Conservation (phyloP, 2,329 filamentous ascomycete species). For the Ophiosphaerella narmari region DNA sequence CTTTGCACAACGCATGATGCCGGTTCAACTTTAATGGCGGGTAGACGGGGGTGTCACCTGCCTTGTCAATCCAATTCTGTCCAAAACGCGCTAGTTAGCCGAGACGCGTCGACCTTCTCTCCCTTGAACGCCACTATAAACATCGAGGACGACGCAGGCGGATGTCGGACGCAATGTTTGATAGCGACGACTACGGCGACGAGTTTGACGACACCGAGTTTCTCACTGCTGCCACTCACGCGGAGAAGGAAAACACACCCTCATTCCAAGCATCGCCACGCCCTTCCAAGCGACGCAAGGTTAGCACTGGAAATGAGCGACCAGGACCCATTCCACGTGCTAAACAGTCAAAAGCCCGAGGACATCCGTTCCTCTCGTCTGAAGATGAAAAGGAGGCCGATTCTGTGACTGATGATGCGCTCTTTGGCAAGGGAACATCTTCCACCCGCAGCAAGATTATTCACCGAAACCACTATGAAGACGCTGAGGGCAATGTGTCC, state of each 20-base stretch:
- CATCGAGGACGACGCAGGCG: constrained; percentile 11
- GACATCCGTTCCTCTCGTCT: constrained; percentile 30
- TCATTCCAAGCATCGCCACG: constrained; percentile 42
- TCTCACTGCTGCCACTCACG: constrained; percentile 63
- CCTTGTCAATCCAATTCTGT: constrained; percentile 19
- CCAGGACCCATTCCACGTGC: constrained; percentile 26
- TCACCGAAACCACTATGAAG: constrained; percentile 12
- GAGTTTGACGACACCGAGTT: constrained; percentile 69
- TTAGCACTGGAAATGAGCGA: constrained; percentile 31
- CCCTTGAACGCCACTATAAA: constrained; percentile 18
- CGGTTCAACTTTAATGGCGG: constrained; percentile 23
- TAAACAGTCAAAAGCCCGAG: constrained; percentile 17
- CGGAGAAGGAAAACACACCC: constrained; percentile 38
- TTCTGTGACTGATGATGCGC: constrained; percentile 10
- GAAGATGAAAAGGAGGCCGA: constrained; percentile 18
- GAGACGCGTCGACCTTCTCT: constrained; percentile 27
- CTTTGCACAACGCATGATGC: constrained; percentile 7
- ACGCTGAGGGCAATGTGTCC: constrained; percentile 15
- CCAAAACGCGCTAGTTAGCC: constrained; percentile 29
- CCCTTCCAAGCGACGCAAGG: constrained; percentile 44
- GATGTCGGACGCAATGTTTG: constrained; percentile 22
- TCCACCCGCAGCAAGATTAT: constrained; percentile 19
- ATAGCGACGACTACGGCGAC: constrained; percentile 65
- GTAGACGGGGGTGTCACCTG: constrained; percentile 20
- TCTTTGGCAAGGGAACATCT: constrained; percentile 11